These are phyloP conservation scores for Neonectria magnoliae DNA, from an alignment of 2,329 filamentous ascomycete genomes.

Conservation along the genomic window DNA sequence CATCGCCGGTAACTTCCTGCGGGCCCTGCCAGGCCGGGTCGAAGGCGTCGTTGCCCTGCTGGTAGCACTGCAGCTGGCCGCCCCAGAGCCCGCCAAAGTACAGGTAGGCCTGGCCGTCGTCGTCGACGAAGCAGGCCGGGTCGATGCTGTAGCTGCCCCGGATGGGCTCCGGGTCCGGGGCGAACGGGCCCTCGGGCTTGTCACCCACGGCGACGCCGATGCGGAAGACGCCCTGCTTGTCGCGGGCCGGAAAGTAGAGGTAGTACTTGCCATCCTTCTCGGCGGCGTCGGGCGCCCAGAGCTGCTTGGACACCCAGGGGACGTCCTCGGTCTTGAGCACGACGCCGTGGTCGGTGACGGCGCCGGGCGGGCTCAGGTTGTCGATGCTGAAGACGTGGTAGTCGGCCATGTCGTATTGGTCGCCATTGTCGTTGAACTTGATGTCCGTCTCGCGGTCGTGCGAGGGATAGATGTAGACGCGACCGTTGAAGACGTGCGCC, in stretches of 20 bases:
- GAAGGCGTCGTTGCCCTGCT: conserved; percentile 62
- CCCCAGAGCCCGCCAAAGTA: conserved; percentile 87
- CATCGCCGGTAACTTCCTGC: conserved; percentile 67
- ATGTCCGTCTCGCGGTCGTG: conserved; percentile 82
- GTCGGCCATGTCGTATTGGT: conserved; percentile 86
- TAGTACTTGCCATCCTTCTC: conserved; percentile 75
- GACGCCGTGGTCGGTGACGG: conserved; percentile 78
- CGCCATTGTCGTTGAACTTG: conserved; percentile 82
- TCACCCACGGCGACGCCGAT: conserved; percentile 76
- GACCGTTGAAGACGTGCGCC: conserved; percentile 80
- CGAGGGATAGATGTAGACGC: conserved; percentile 82
- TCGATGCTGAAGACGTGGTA: conserved; percentile 78
- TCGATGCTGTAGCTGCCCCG: conserved; percentile 79
- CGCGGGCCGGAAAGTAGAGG: conserved; percentile 80
- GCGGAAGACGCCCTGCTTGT: conserved; percentile 75
- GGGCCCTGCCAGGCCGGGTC: conserved; percentile 64
- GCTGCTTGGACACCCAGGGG: conserved; percentile 81
- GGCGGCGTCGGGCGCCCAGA: conserved; percentile 84
- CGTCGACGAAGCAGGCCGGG: conserved; percentile 78
- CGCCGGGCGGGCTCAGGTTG: conserved; percentile 62
- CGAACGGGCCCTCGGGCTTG: conserved; percentile 75
- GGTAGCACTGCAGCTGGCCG: conserved; percentile 82
- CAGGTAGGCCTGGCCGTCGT: conserved; percentile 51
- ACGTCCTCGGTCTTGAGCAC: conserved; percentile 72
- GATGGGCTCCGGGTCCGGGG: conserved; percentile 71